Base-by-base conservation (phyloP, 2,329 filamentous ascomycete genomes). In the Aspergillus unguis region DNA sequence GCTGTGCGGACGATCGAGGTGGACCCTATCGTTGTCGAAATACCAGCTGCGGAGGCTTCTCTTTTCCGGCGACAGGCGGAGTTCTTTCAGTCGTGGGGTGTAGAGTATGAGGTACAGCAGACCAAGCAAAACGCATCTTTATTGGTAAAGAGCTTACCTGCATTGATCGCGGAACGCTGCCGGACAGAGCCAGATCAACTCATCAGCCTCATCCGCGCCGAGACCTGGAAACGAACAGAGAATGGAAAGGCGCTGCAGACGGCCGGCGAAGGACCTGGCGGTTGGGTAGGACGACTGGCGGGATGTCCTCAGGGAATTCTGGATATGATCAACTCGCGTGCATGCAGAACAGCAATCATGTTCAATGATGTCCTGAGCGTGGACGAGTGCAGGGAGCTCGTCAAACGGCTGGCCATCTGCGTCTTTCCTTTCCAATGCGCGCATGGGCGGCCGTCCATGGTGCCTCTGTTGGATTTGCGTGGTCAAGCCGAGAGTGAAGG, bases 91-190 rank as follows among this genome's bases (percentile, higher is more conserved):
- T 69, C 74, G 4, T 97, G 92, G 92, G 91, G 90, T 0, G 81
- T 96, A 26, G 56, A 77, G 1, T 90, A 87, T 65, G 75, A 81
- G n/a, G 52, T 83, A 2, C 52, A 59, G 28, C 33, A 55, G 25
- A 50, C 52, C 5, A 25, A 53, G 36, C 51, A 26, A 28, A 55
- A 54, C 29, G 33, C 49, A 2, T 54, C 48, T 4, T 57, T 89
- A 1, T 69, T 67, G 0, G 76, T 94, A 0, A 73, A 69, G 1
- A 72, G 76, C 2, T 75, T 97, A 0, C 92, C 92, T 0, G 78
- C 81, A 0, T 80, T 81, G 29, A 91, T 97, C 44, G 72, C 82
- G 0, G 89, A 95, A 63, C 81, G 92, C 42, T 96, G 91, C 67
- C 80, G 81, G 35, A 65, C 79, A 4, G 86, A 95, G 50, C 88